These are phyloP conservation scores for Phytopythium aichiense DNA, from an alignment of 352 stramenopile genomes.

Conservation along the genomic window DNA sequence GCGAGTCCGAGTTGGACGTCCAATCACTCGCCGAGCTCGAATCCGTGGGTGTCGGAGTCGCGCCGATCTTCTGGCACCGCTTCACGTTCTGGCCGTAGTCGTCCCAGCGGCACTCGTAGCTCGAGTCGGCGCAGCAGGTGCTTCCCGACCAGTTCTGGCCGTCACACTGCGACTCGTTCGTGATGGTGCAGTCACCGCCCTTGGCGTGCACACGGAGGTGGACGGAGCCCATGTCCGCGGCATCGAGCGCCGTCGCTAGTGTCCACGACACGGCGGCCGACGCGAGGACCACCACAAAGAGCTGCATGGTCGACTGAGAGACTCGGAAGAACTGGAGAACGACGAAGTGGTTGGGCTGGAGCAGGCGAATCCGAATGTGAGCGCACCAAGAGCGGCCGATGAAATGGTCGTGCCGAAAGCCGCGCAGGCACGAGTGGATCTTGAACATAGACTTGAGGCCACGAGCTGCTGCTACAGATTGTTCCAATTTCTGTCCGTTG, in stretches of 20 bases:
- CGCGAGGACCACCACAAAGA: not conserved
- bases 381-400: not conserved
- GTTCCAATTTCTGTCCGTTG: not conserved
- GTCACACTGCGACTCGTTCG: conserved; percentile 7
- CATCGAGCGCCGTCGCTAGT: not conserved
- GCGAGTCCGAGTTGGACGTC: not conserved
- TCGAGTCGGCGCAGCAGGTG: conserved; percentile 10
- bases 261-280: not conserved
- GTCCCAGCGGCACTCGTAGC: conserved; percentile 11
- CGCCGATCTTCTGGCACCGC: conserved; percentile 11
- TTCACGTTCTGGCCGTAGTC: conserved; percentile 9
- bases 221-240: not conserved
- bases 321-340: not conserved
- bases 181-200: conserved; percentile 9
- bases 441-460: not conserved
- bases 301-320: not conserved
- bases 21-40: not conserved
- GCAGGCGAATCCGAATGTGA: not conserved
- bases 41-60: not conserved
- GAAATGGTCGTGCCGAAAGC: not conserved
- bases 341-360: not conserved
- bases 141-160: conserved; percentile 13
- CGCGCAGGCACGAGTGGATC: not conserved
- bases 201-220: not conserved
- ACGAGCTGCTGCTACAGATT: not conserved